These are phyloP conservation scores for Moesziomyces sp. DNA, from an alignment of 1,284 basidiomycete species.

Conservation along the genomic window DNA sequence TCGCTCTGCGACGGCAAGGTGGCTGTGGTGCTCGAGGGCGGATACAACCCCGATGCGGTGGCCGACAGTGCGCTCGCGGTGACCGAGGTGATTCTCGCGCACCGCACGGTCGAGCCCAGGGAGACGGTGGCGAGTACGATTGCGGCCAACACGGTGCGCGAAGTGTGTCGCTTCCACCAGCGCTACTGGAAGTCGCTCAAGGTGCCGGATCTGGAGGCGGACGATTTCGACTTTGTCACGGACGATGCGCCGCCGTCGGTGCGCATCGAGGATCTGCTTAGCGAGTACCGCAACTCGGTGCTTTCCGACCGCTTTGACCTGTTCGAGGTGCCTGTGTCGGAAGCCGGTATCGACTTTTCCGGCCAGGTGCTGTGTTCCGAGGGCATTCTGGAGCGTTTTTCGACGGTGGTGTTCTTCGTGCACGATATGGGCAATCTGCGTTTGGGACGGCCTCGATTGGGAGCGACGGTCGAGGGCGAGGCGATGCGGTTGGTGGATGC, in stretches of 20 bases:
- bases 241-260: slow-evolving; percentile 13
- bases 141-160: slow-evolving; percentile 86
- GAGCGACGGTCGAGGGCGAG: not conserved
- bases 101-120: slow-evolving; percentile 79
- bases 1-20: slow-evolving; percentile 88
- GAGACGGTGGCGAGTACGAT: slow-evolving; percentile 15
- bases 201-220: slow-evolving; percentile 25
- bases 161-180: slow-evolving; percentile 85
- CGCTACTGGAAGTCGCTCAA: slow-evolving; percentile 86
- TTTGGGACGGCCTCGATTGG: slow-evolving; percentile 6
- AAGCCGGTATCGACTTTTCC: slow-evolving; percentile 76
- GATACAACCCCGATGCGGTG: slow-evolving; percentile 92
- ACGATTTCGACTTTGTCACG: slow-evolving; percentile 19
- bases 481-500: slow-evolving; percentile 74
- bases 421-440: slow-evolving; percentile 61
- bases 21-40: slow-evolving; percentile 96
- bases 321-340: slow-evolving; percentile 80
- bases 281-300: slow-evolving; percentile 82
- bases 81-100: slow-evolving; percentile 83
- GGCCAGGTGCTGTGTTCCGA: slow-evolving; percentile 87
- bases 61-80: slow-evolving; percentile 88
- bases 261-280: slow-evolving; percentile 76
- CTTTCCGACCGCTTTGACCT: slow-evolving; percentile 79
- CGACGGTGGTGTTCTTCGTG: slow-evolving; percentile 54
- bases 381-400: slow-evolving; percentile 66